These are phyloP conservation scores for Handroanthus guayacan DNA, from an alignment of 257 asterid species.

Conservation along the genomic window DNA sequence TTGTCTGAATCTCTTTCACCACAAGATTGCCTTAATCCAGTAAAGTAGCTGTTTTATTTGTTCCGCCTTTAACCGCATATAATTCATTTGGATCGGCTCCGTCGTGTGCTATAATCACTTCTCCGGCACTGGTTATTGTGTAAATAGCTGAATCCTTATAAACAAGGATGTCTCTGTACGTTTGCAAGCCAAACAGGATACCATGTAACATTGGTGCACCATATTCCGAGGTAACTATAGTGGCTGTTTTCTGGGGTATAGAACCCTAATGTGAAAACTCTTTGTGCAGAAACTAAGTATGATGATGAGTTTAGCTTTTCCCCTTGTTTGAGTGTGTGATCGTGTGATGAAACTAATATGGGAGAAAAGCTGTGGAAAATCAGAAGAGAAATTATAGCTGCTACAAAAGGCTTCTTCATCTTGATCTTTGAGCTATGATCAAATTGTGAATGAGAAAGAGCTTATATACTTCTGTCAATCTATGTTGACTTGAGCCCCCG, in stretches of 20 bases:
- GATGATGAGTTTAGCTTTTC: slow-evolving; percentile 37
- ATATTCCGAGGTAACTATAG: slow-evolving; percentile 39
- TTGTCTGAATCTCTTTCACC: slow-evolving; percentile 25
- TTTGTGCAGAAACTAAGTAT: slow-evolving; percentile 32
- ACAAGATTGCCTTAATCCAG: slow-evolving; percentile 44
- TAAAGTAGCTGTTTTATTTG: slow-evolving; percentile 29
- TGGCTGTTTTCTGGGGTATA: slow-evolving; percentile 2
- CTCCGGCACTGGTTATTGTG: slow-evolving; percentile 29
- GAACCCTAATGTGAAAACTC: slow-evolving; percentile 44
- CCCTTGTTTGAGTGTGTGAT: slow-evolving; percentile 37
- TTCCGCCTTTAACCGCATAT: slow-evolving; percentile 20
- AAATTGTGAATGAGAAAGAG: no score
- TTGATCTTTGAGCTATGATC: background rate
- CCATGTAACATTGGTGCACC: slow-evolving; percentile 3
- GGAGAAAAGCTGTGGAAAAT: slow-evolving; percentile 6
- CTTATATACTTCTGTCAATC: no score
- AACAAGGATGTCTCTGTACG: slow-evolving; percentile 35
- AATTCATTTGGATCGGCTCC: slow-evolving; percentile 3
- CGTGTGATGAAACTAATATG: slow-evolving; percentile 13
- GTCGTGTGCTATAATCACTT: slow-evolving; percentile 2
- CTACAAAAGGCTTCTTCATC: background rate
- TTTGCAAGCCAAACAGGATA: slow-evolving; percentile 43
- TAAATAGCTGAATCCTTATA: slow-evolving; percentile 10
- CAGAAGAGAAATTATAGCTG: slow-evolving; percentile 8
- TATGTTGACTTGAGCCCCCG: no score